Conservation (phyloP, 192 early-diverging fungal species). For the Mortierella alpina region DNA sequence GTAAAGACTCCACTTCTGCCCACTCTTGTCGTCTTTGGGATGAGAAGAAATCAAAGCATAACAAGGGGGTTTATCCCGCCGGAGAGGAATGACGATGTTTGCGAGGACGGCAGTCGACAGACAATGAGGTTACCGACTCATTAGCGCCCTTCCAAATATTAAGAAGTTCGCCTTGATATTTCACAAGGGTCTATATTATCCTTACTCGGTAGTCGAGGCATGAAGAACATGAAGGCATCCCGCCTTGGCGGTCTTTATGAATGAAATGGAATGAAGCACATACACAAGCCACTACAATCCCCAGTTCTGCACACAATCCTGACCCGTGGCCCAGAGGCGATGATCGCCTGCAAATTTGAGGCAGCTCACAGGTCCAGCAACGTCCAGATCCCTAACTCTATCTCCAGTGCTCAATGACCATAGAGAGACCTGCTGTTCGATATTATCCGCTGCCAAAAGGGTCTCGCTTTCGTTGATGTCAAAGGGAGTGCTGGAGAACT, state of each 20-base stretch:
- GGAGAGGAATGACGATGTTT: too few species aligned
- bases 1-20: neutral
- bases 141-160: slow-evolving; percentile 50
- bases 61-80: neutral
- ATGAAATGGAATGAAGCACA: neutral
- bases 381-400: slow-evolving; percentile 24
- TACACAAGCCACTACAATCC: neutral
- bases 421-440: slow-evolving; percentile 18
- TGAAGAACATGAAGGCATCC: slow-evolving; percentile 5
- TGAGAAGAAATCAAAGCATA: neutral
- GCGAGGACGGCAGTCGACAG: slow-evolving; percentile 19
- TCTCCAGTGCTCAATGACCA: slow-evolving; percentile 40
- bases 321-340: slow-evolving; percentile 19
- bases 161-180: slow-evolving; percentile 31
- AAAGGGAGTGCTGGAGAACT: slow-evolving; percentile 24
- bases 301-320: slow-evolving; percentile 33
- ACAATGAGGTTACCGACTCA: slow-evolving; percentile 23
- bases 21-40: slow-evolving; percentile 7
- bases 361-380: slow-evolving; percentile 5
- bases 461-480: slow-evolving; percentile 29
- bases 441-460: slow-evolving; percentile 26
- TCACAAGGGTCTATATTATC: slow-evolving; percentile 51
- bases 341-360: slow-evolving; percentile 14
- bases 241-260: neutral
- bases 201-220: slow-evolving; percentile 54